Base-by-base conservation (phyloP, 176 grass and related monocot genomes). In the Cenchrus purpureus region DNA sequence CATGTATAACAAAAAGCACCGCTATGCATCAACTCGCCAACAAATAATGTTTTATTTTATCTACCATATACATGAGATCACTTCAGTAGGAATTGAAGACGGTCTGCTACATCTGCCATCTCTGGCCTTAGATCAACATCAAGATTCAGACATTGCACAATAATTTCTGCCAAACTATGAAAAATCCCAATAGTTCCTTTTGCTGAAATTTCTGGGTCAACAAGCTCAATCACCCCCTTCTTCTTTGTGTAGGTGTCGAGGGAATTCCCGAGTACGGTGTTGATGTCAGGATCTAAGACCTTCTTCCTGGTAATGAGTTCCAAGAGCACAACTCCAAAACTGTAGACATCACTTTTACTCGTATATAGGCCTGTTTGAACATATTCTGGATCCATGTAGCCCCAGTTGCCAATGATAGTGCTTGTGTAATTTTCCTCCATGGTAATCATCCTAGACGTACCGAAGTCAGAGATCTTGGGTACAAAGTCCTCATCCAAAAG, bases 301-400 rank as follows among this genome's bases (percentile, higher is more conserved):
- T 29, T 81, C 15, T 57, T 81, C 53, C 79, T 22, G 3, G 79
- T 82, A 58, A 82, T 58, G 34, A 82, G 32, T 68, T 82, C 79
- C 9, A 68, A 57, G 7, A 81, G 79, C 17, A 81, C 65, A 28
- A 81, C 50, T 43, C 79, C 64, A 52, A 58, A 82, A 82, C 79
- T 82, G 19, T 70, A 82, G 12, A 82, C 65, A 11, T 70, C 65
- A 82, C 79, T 82, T 56, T 82, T 82, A 68, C 67, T 82, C 1
- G 65, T 69, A 12, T 68, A 69, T 54, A 68, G 12, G 31, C 65
- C 79, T 6, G 79, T 81, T 14, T 25, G 31, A 13, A n/a, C 64
- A 81, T 81, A 81, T 52, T 68, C 79, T 8, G 79, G 79, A 53
- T 81, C 79, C 79, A 81, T 81, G 32, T 81, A 69, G 40, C 67